Conservation (phyloP, 1,284 basidiomycete species). For the Trametes polyzona region DNA sequence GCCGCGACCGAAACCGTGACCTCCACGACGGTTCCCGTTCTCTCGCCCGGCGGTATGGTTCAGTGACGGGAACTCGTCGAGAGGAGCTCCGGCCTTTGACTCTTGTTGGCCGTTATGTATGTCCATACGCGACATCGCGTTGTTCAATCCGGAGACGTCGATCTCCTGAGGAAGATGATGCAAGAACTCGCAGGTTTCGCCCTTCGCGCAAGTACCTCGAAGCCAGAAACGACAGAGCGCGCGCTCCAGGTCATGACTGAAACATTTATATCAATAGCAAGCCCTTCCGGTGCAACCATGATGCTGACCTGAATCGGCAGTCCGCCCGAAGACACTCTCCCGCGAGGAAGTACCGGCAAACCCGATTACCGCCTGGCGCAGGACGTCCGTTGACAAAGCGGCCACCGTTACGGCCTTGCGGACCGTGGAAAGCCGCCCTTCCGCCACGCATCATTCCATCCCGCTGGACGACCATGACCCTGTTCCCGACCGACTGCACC, state of each 20-base stretch:
- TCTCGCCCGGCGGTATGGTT: conserved; percentile 44
- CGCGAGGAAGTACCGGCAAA: conserved; percentile 95
- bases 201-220: conserved; percentile 93
- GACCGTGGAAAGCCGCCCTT: conserved; percentile 43
- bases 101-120: conserved; percentile 51
- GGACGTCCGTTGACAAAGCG: conserved; percentile 64
- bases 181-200: conserved; percentile 89
- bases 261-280: conserved; percentile 2
- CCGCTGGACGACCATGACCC: conserved; percentile 64
- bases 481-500: conserved; percentile 62
- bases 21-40: conserved; percentile 44
- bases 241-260: conserved; percentile 84
- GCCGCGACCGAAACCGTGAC: conserved; percentile 45
- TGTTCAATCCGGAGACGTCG: conserved; percentile 67
- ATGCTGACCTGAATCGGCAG: conserved; percentile 90
- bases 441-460: conserved; percentile 50
- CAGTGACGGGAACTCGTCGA: conserved; percentile 90
- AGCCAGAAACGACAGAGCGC: conserved; percentile 98
- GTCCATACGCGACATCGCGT: conserved; percentile 73
- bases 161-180: conserved; percentile 87
- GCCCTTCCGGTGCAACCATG: neutral
- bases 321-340: conserved; percentile 96
- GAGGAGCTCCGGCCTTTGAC: conserved; percentile 47
- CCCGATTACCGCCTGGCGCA: conserved; percentile 65
- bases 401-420: conserved; percentile 50